Conservation (phyloP, 306 rosid species). For the Lagenaria siceraria region DNA sequence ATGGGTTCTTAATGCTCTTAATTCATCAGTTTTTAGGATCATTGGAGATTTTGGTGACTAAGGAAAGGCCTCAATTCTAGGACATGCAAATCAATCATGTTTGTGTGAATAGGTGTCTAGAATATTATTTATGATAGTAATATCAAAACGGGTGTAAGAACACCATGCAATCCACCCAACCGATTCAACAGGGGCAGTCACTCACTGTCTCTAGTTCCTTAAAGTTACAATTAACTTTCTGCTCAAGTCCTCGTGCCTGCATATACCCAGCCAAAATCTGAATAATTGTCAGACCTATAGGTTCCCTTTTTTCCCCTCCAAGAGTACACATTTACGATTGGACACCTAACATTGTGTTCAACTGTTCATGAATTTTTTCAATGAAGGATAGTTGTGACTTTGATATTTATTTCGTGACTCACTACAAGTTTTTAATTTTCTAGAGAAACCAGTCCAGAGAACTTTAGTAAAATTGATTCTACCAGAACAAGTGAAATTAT, state of each 20-base stretch:
- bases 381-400: not conserved
- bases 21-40: not conserved
- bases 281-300: not conserved
- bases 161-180: not conserved
- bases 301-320: not conserved
- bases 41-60: not conserved
- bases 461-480: not conserved
- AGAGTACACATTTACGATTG: not conserved
- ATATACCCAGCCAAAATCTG: not conserved
- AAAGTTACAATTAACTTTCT: not conserved
- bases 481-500: not conserved
- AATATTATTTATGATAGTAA: not conserved
- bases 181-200: not conserved
- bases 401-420: not conserved
- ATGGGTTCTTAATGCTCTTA: not conserved
- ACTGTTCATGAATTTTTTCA: not conserved
- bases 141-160: not conserved
- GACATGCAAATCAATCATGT: not conserved
- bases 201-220: not conserved
- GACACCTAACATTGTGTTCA: not conserved
- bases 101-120: not conserved
- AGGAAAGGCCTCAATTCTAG: not conserved
- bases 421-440: not conserved
- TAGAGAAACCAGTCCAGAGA: not conserved
- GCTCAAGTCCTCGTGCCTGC: not conserved